Conservation (phyloP, 2,329 filamentous ascomycete genomes). For the Talaromyces sp. region DNA sequence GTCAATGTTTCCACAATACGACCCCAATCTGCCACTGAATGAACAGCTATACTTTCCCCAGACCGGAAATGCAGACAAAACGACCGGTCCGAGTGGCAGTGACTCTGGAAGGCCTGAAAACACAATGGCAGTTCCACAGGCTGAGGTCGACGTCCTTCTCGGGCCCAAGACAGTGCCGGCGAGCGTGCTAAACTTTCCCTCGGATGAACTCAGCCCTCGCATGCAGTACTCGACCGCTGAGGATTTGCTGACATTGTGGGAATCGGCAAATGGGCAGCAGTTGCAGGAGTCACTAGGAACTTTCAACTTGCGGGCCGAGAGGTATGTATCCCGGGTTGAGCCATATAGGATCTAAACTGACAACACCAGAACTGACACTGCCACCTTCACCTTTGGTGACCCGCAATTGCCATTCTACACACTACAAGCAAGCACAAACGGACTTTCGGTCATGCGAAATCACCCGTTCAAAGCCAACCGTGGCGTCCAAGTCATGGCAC, state of each 20-base stretch:
- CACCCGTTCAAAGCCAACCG: conserved; percentile 36
- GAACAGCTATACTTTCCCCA: conserved; percentile 35
- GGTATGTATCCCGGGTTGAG: conserved; percentile 24
- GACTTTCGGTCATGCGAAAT: conserved; percentile 38
- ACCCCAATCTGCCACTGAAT: conserved; percentile 32
- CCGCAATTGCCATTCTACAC: conserved; percentile 42
- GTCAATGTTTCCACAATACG: conserved; percentile 44
- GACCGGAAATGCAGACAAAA: conserved; percentile 13
- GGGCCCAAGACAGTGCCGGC: conserved; percentile 40
- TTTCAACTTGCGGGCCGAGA: conserved; percentile 39
- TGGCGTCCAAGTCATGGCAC: conserved; percentile 40
- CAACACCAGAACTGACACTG: conserved; percentile 30
- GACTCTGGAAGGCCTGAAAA: conserved; percentile 21
- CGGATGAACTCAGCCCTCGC: conserved; percentile 29
- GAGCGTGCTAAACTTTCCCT: conserved; percentile 38
- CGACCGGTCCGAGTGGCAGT: conserved; percentile 13
- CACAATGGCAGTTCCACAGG: conserved; percentile 9
- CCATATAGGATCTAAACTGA: conserved; percentile 8
- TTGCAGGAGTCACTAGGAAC: conserved; percentile 25
- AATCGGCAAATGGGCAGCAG: conserved; percentile 42
- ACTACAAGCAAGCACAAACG: conserved; percentile 39
- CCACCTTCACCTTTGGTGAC: conserved; percentile 41
- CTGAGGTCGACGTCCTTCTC: conserved; percentile 32
- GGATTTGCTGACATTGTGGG: conserved; percentile 41
- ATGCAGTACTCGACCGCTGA: conserved; percentile 34